Base-by-base conservation (phyloP, 1,284 basidiomycete species). In the Apiotrichum veenhuisii region DNA sequence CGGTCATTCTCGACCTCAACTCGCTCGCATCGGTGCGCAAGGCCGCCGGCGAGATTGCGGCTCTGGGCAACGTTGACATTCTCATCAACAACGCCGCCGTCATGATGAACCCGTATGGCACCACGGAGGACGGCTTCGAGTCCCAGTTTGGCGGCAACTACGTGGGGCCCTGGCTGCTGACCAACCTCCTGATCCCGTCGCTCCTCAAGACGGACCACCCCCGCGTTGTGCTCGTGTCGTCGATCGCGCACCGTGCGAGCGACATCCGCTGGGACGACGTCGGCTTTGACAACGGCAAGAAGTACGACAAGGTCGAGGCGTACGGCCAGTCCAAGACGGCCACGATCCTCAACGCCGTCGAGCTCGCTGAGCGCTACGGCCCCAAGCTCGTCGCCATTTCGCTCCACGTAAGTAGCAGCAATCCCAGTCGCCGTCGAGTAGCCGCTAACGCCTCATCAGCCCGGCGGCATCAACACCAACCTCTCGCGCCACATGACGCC, bases 61-160 rank as follows among this genome's bases (percentile, higher is more conserved):
- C 30, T 9, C 42, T 45, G 15, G 49, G 42, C 27, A 22, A 27
- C 44, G 15, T 61, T 54, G 64, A 72, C 48, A 59, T 69, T 11
- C 56, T 72, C 25, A 66, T 70, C 62, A 64, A 66, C 64, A 69
- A 70, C 41, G 69, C 67, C 20, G 70, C 49, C 4, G 48, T 67
- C 54, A 66, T 66, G 64, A 57, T 58, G 43, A 26, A 27, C n/a
- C 64, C 63, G 0, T 57, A 64, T 43, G 30, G 10, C 15, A 38
- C 49, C 17, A 68, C 67, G 1, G 18, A 15, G 17, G 70, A 72
- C 51, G 71, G 68, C 12, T 46, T 58, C 61, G 71, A 73, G 43
- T 25, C 50, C 14, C 71, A 72, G 54, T 61, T 73, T 43, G 67
- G 54, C n/a, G 58, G 60, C 12, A 71, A 73, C 59, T 63, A 68